phyloP scores from a whole-genome alignment of 352 stramenopile genomes.

The Sclerospora graminicola region DNA sequence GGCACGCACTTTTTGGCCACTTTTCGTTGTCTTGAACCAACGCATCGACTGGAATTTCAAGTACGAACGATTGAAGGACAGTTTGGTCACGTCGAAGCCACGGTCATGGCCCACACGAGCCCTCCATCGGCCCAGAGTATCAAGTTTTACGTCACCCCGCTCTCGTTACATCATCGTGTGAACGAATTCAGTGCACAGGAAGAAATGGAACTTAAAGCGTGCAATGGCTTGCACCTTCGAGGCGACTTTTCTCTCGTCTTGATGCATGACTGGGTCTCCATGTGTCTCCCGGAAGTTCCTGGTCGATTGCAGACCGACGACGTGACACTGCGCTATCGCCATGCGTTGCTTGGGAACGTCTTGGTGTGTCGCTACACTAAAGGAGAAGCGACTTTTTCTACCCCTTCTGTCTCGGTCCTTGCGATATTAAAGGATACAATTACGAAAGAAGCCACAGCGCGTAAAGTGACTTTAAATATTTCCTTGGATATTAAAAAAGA shows the following conservation, averaged over 20 bases:
- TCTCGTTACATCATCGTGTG: conserved; percentile 75
- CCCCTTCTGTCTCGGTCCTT: conserved; percentile 71
- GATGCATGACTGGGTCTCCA: conserved; percentile 79
- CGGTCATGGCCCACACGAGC: conserved; percentile 50
- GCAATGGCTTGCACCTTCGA: conserved; percentile 58
- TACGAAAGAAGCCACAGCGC: conserved; percentile 70
- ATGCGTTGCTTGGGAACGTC: conserved; percentile 61
- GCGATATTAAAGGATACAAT: conserved; percentile 82
- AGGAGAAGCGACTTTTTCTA: conserved; percentile 14
- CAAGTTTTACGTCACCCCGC: conserved; percentile 70
- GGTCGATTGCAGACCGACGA: conserved; percentile 58
- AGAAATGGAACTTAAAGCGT: conserved; percentile 41
- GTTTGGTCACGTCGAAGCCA: conserved; percentile 69
- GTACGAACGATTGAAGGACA: conserved; percentile 81
- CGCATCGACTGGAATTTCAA: conserved; percentile 67
- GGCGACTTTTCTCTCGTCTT: conserved; percentile 73
- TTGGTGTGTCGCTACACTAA: conserved; percentile 7
- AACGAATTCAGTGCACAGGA: conserved; percentile 43
- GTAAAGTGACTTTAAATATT: conserved; percentile 73
- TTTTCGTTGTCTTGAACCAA: conserved; percentile 70
- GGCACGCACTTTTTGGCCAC: conserved; percentile 65
- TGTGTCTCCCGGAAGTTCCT: conserved; percentile 72
- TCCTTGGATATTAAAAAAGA: no score
- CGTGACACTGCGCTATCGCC: conserved; percentile 66
- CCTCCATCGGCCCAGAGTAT: conserved; percentile 58